Conservation (phyloP, 352 stramenopile species). For the Phytophthora ramorum region DNA sequence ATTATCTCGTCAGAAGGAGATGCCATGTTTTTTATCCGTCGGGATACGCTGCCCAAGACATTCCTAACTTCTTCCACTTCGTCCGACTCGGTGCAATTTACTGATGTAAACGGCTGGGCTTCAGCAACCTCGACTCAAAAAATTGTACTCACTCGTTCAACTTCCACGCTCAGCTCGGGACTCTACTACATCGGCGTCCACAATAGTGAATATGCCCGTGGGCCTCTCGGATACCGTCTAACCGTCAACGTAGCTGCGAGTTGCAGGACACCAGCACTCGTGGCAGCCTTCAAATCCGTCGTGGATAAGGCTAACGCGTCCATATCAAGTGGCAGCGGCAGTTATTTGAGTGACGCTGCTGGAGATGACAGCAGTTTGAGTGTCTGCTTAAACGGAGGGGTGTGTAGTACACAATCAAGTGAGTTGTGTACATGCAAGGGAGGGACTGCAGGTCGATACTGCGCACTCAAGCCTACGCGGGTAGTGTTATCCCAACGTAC, state of each 20-base stretch:
- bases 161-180: conserved; percentile 71
- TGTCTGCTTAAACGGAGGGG: conserved; percentile 53
- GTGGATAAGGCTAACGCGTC: conserved; percentile 15
- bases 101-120: conserved; percentile 59
- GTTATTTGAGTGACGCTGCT: neutral
- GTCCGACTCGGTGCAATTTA: conserved; percentile 56
- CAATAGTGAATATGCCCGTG: conserved; percentile 74
- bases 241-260: conserved; percentile 58
- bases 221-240: conserved; percentile 54
- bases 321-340: conserved; percentile 9
- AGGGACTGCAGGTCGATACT: conserved; percentile 48
- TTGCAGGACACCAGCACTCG: conserved; percentile 38
- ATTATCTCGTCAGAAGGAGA: conserved; percentile 52
- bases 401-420: conserved; percentile 58
- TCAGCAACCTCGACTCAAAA: conserved; percentile 48
- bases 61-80: conserved; percentile 30
- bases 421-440: conserved; percentile 57
- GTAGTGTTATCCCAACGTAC: conserved; percentile 18
- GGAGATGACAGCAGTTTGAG: conserved; percentile 25
- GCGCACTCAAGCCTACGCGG: conserved; percentile 38
- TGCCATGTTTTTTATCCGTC: conserved; percentile 77
- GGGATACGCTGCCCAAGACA: conserved; percentile 59
- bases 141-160: conserved; percentile 60
- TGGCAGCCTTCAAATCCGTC: conserved; percentile 21
- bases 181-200: conserved; percentile 81